Conservation (phyloP, 176 grass and related monocot species). For the Avena eriantha region DNA sequence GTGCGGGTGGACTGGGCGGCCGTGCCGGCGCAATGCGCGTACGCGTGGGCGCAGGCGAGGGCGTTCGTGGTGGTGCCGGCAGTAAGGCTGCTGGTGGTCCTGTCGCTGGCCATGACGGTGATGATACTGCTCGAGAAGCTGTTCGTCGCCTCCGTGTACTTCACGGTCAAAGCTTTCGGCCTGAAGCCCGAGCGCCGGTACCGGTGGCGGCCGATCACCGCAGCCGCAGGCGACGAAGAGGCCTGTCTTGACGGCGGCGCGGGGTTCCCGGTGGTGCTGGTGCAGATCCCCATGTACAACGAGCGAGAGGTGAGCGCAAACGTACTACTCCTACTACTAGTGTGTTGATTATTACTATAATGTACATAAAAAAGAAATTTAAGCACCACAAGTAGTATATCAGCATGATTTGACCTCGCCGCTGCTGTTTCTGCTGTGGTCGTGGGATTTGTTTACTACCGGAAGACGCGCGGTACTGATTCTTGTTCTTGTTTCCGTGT, state of each 20-base stretch:
- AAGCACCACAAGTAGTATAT: no score
- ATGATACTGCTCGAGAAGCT: constrained; percentile 82
- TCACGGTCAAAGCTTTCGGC: constrained; percentile 41
- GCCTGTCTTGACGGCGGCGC: not conserved
- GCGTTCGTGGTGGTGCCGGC: constrained; percentile 57
- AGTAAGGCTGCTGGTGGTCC: constrained; percentile 27
- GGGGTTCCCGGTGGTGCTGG: constrained; percentile 77
- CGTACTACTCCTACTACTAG: no score
- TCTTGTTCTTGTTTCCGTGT: not conserved
- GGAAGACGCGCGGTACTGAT: not conserved
- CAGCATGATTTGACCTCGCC: not conserved
- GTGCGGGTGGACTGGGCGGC: constrained; percentile 51
- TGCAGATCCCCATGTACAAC: constrained; percentile 99
- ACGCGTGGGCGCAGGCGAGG: constrained; percentile 28
- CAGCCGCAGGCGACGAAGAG: constrained; percentile 28
- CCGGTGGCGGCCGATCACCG: constrained; percentile 54
- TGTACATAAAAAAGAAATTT: no score
- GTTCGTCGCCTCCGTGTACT: constrained; percentile 47
- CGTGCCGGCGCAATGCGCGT: constrained; percentile 46
- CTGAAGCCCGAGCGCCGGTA: constrained; percentile 66
- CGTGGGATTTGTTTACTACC: not conserved
- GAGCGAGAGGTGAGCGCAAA: constrained; percentile 70
- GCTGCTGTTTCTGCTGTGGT: not conserved
- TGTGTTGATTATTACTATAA: no score
- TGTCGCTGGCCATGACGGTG: constrained; percentile 70